A percentile compares a stretch with the other conserved stretches of the same genome.
Conservation (phyloP, 345 rosid genomes). For the Moringa oleifera region DNA sequence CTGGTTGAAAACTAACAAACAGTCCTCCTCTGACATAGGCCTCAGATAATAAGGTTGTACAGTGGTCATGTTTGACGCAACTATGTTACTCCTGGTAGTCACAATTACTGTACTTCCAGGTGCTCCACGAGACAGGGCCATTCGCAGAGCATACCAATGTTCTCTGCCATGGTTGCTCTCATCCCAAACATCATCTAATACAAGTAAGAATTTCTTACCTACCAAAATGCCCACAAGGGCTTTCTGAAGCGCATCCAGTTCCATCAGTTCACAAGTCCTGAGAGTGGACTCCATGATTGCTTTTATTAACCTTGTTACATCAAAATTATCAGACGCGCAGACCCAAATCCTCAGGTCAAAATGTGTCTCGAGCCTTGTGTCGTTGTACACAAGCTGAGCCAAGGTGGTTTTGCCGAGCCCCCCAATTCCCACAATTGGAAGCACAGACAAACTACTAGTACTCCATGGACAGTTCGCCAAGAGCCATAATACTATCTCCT, state of each 20-base stretch:
- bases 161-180: too few species aligned
- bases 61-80: slow-evolving; percentile 9
- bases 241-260: slow-evolving; percentile 3
- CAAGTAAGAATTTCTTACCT: neutral
- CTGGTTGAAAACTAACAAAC: neutral
- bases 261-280: neutral
- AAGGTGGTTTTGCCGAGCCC: slow-evolving; percentile 6
- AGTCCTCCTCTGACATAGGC: neutral
- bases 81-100: slow-evolving; percentile 13
- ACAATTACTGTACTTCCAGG: slow-evolving; percentile 14
- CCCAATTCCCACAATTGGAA: slow-evolving; percentile 22
- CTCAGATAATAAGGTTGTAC: neutral
- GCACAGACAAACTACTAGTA: neutral
- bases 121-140: slow-evolving; percentile 2
- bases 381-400: too few species aligned
- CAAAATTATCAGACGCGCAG: slow-evolving; percentile 13
- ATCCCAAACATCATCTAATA: slow-evolving; percentile 15
- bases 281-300: slow-evolving; percentile 13
- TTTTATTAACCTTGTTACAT: slow-evolving; percentile 6
- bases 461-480: neutral
- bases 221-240: neutral
- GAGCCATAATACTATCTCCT: neutral
- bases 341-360: slow-evolving; percentile 17
- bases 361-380: neutral
- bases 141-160: too few species aligned